A percentile compares a stretch with the other conserved stretches of the same genome.
Evolutionary conservation across 164 flowering plant genomes (phyloP).

Genomic region (Sextonia rubra): DNA sequence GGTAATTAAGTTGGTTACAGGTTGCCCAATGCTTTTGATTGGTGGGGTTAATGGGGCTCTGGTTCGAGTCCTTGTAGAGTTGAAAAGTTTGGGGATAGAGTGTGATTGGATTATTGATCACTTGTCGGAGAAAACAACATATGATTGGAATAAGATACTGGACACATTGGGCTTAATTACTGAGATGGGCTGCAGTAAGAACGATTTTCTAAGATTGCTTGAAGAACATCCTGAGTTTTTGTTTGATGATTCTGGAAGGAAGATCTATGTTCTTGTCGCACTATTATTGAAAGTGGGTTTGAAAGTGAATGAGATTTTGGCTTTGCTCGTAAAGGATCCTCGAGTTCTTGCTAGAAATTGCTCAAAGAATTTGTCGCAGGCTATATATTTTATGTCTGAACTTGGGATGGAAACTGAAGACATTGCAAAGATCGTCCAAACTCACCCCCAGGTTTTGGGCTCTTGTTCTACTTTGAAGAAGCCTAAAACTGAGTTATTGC

Average conservation of each 20-base stretch:
- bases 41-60: constrained; percentile 36
- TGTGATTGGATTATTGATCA: constrained; percentile 36
- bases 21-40: constrained; percentile 48
- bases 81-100: constrained; percentile 39
- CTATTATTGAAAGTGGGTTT: constrained; percentile 50
- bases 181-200: constrained; percentile 33
- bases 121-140: constrained; percentile 29
- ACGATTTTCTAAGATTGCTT: constrained; percentile 34
- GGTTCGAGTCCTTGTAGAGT: constrained; percentile 28
- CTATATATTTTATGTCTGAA: constrained; percentile 34
- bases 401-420: constrained; percentile 46
- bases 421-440: constrained; percentile 35
- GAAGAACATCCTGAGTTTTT: constrained; percentile 39
- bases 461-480: constrained; percentile 37
- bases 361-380: constrained; percentile 36
- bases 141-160: constrained; percentile 46
- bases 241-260: constrained; percentile 46
- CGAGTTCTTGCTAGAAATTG: constrained; percentile 31
- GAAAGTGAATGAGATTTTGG: constrained; percentile 21
- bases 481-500: constrained; percentile 23
- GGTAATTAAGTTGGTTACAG: constrained; percentile 34
- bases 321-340: constrained; percentile 43
- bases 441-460: constrained; percentile 42
- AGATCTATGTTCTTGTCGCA: constrained; percentile 28
- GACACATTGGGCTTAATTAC: constrained; percentile 30